Base-by-base conservation (phyloP, 371 early-diverging fungal genomes). In the Dipsacomyces acuminosporus region DNA sequence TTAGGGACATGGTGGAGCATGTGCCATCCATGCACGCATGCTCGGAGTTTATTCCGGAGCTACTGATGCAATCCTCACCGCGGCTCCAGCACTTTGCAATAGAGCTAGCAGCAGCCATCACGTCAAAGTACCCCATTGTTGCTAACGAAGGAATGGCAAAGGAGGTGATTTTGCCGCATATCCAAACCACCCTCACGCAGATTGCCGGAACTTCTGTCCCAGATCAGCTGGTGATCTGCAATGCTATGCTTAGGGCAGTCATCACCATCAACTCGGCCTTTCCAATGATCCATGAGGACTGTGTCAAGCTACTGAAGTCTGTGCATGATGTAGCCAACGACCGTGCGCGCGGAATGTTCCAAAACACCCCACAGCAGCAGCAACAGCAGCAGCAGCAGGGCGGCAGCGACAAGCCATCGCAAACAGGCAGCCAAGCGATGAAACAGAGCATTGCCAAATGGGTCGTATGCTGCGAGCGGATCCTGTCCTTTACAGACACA, bases 1-100 rank as follows among this genome's bases (percentile, higher is more conserved):
- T 78, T 11, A 52, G 46, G 15, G 40, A 59, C 25, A 66, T 76
- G 61, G 79, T 81, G 36, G 58, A 59, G 8, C 38, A 64, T 13
- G 73, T 81, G 30, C 76, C 80, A 6, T 81, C 82, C 5, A 78
- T 81, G 79, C 80, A 82, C 40, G 74, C 80, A 1, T 78, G 80
- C 59, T 72, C 78, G 23, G 80, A 80, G 45, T 82, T 80, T 59
- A 61, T 80, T 8, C 75, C 78, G 1, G 82, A 82, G 51, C 66
- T 82, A 23, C 48, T 80, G 19, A 56, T 54, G 48, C 78, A 76
- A 35, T 58, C 74, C 1, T 35, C 56, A 3, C 56, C 64, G 19
- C 66, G 61, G 2, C 54, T 69, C 41, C 80, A 76, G 54, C 45
- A 74, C 14, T 81, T 81, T 67, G 80, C 72, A 1, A 40, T 77